These are phyloP conservation scores for Mucor piriformis DNA, from an alignment of 371 early-diverging fungal genomes.

Conservation along the genomic window DNA sequence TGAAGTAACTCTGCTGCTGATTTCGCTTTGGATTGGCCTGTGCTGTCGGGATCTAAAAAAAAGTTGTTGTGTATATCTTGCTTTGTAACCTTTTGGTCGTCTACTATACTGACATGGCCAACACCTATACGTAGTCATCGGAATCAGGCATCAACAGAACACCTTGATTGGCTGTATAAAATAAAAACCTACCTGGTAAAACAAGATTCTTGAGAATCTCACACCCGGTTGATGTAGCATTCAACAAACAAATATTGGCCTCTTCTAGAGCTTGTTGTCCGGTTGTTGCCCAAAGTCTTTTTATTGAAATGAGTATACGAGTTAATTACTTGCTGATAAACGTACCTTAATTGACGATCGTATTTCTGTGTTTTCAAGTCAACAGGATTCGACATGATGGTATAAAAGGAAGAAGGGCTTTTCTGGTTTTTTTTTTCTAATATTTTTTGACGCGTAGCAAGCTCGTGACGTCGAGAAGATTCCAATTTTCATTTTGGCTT, in stretches of 20 bases:
- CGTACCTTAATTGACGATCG: conserved; percentile 88
- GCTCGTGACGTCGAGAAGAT: no score
- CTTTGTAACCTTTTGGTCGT: conserved; percentile 64
- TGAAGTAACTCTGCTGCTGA: conserved; percentile 64
- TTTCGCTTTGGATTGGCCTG: conserved; percentile 72
- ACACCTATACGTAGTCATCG: conserved; percentile 62
- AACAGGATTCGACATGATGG: conserved; percentile 32
- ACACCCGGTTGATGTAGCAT: conserved; percentile 82
- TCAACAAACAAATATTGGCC: conserved; percentile 81
- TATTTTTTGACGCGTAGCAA: no score
- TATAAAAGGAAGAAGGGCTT: neutral
- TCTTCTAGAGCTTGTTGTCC: conserved; percentile 89
- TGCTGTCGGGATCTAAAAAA: conserved; percentile 71
- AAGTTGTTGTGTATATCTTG: conserved; percentile 86
- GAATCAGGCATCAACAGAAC: neutral
- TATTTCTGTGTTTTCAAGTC: conserved; percentile 80
- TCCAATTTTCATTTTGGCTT: no score
- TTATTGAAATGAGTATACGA: neutral
- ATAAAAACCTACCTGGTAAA: conserved; percentile 75
- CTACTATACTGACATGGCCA: conserved; percentile 85
- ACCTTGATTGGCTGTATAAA: neutral
- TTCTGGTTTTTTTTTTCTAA: no score
- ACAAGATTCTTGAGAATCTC: conserved; percentile 94
- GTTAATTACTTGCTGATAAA: neutral
- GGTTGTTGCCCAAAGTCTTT: conserved; percentile 88